These are phyloP conservation scores for Rhynchospora tenuis DNA, from an alignment of 176 grass and related monocot genomes.

Conservation along the genomic window DNA sequence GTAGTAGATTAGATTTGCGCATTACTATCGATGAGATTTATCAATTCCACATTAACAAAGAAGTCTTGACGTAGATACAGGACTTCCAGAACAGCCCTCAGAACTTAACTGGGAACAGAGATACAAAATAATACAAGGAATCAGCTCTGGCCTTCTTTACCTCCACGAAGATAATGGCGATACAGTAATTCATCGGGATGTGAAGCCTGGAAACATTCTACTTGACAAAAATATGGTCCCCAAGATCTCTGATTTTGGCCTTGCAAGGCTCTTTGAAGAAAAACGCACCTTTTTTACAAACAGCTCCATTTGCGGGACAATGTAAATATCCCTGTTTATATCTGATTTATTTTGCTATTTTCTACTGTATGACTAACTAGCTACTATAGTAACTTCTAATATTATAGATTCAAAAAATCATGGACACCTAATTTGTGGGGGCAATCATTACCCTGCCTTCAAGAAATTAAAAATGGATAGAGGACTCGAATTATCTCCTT, in stretches of 20 bases:
- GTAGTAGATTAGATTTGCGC: background rate
- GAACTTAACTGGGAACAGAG: conserved; percentile 9
- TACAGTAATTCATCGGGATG: conserved; percentile 12
- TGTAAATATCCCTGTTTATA: no score
- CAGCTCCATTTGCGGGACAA: background rate
- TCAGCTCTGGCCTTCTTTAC: conserved; percentile 1
- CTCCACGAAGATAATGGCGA: conserved; percentile 13
- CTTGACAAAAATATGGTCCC: conserved; percentile 17
- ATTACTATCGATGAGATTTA: background rate
- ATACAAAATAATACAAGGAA: conserved; percentile 13
- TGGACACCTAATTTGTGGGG: no score
- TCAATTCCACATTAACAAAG: background rate
- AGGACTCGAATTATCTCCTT: no score
- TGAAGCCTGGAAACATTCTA: conserved; percentile 9
- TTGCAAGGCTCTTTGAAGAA: background rate
- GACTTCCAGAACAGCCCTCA: background rate
- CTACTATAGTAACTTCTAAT: background rate
- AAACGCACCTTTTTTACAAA: background rate
- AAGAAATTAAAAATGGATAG: no score
- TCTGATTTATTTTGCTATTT: background rate
- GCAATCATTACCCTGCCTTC: no score
- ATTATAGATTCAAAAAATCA: no score
- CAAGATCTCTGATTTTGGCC: conserved; percentile 15
- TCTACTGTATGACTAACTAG: background rate
- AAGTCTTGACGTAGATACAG: background rate